Evolutionary conservation across 2,329 filamentous ascomycete genomes (phyloP).

Genomic region (Boeremia exigua): DNA sequence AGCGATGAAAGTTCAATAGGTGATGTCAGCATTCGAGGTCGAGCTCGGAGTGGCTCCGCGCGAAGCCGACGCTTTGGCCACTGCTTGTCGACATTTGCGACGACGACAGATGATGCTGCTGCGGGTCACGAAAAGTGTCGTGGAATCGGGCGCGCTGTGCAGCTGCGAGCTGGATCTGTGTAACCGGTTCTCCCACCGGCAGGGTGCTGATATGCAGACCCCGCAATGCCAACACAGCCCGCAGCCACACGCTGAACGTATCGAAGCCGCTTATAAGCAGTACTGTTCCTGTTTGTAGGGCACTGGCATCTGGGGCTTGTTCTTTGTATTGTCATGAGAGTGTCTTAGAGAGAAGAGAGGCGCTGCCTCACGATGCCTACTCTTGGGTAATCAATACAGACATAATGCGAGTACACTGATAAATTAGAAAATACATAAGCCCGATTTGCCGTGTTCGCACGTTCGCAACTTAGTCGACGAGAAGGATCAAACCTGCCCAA

Average conservation of each 20-base stretch:
- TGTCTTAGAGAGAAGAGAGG: no score
- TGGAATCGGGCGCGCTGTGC: background rate
- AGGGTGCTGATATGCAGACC: background rate
- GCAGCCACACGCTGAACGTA: background rate
- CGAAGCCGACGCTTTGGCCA: slow-evolving; percentile 4
- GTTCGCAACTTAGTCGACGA: no score
- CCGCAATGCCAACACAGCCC: slow-evolving; percentile 5
- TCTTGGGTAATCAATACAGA: background rate
- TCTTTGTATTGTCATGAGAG: background rate
- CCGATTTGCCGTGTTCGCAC: no score
- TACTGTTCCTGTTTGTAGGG: background rate
- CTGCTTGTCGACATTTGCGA: background rate
- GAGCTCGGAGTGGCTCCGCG: background rate
- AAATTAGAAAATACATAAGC: background rate
- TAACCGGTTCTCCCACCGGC: background rate
- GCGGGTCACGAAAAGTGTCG: background rate
- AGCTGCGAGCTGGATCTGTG: background rate
- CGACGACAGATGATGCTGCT: background rate
- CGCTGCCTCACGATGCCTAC: background rate
- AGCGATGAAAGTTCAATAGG: background rate
- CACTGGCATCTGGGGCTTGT: background rate
- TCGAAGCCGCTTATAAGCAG: background rate
- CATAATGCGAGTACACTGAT: background rate
- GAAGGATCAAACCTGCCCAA: no score
- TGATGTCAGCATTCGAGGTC: slow-evolving; percentile 16